Conservation (phyloP, 306 rosid genomes). For the Phaseolus lunatus region DNA sequence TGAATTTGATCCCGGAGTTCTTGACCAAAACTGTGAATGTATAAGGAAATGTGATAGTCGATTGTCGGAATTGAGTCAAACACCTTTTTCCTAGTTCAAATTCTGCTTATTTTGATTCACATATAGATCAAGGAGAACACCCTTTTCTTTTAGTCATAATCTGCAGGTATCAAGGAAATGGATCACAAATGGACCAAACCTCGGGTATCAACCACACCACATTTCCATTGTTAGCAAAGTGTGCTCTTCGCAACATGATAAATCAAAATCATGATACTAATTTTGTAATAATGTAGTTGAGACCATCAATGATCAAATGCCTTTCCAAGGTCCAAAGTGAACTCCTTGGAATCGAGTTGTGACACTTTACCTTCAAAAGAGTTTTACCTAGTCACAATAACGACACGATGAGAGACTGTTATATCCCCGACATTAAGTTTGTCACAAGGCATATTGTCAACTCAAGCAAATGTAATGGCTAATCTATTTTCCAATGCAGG, state of each 20-base stretch:
- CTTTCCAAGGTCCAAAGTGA: neutral
- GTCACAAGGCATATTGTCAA: neutral
- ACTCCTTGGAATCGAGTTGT: neutral
- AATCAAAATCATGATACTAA: neutral
- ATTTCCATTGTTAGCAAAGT: neutral
- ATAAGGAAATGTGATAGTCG: constrained; percentile 46
- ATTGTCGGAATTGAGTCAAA: constrained; percentile 45
- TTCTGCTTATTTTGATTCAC: constrained; percentile 48
- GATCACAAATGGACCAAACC: constrained; percentile 12
- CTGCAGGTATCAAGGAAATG: no score
- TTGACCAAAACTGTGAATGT: constrained; percentile 33
- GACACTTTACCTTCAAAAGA: neutral
- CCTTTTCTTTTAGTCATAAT: neutral
- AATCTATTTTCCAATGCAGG: neutral
- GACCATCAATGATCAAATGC: neutral
- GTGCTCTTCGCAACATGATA: no score
- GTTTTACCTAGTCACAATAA: no score
- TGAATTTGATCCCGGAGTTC: no score
- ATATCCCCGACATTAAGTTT: no score
- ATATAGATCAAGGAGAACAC: constrained; percentile 21
- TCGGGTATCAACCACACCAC: neutral
- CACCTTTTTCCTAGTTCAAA: constrained; percentile 47
- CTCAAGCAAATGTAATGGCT: neutral
- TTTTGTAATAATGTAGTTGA: neutral
- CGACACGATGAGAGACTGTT: no score